Conservation (phyloP, 192 early-diverging fungal genomes). For the Obelidium mucronatum region DNA sequence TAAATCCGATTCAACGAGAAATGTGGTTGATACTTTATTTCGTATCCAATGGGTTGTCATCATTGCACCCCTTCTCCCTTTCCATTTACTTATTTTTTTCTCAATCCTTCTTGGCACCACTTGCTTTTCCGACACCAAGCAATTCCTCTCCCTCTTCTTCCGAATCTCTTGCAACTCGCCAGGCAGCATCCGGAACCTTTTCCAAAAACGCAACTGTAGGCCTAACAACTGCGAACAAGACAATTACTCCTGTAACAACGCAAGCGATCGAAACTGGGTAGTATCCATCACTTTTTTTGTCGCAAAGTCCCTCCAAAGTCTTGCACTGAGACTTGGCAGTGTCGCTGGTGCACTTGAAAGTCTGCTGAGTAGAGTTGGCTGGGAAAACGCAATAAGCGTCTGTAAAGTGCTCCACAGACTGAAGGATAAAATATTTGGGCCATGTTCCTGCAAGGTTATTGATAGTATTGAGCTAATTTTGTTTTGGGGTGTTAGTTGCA, state of each 20-base stretch:
- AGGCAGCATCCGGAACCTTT: conserved; percentile 45
- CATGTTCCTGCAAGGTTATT: conserved; percentile 98
- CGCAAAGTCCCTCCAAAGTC: conserved; percentile 72
- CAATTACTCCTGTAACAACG: conserved; percentile 67
- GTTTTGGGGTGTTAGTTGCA: background rate
- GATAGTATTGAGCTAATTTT: conserved; percentile 82
- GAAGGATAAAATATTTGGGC: conserved; percentile 93
- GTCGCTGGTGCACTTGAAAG: conserved; percentile 71
- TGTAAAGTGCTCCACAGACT: conserved; percentile 90
- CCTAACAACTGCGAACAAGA: conserved; percentile 42
- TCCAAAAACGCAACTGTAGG: conserved; percentile 45
- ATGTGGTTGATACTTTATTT: too few relatives aligned
- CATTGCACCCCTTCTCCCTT: too few relatives aligned
- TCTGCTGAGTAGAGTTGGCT: conserved; percentile 41
- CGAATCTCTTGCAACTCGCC: conserved; percentile 49
- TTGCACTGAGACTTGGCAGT: conserved; percentile 67
- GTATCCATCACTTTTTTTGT: conserved; percentile 82
- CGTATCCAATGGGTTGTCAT: background rate
- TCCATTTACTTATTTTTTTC: background rate
- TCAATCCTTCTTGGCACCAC: conserved; percentile 14
- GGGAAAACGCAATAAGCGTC: conserved; percentile 73
- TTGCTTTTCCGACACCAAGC: background rate
- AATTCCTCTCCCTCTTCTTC: conserved; percentile 57
- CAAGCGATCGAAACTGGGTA: conserved; percentile 79
- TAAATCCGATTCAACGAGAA: too few relatives aligned